Conservation (phyloP, 148 eudicot genomes). For the Rheum nobile region DNA sequence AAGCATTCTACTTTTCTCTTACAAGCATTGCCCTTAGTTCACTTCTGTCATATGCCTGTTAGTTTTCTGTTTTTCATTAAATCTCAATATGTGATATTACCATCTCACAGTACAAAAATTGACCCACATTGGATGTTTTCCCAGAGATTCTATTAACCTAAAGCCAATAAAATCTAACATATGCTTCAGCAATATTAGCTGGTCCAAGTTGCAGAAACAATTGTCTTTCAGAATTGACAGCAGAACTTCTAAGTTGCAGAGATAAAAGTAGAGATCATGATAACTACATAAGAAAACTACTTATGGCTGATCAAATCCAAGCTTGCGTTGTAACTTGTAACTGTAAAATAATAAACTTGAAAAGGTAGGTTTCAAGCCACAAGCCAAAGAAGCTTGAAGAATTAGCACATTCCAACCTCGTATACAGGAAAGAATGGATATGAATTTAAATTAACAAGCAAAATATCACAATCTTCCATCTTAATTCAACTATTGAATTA, state of each 20-base stretch:
- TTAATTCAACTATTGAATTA: background rate
- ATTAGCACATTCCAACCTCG: background rate
- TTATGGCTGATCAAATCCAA: background rate
- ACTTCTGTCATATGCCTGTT: background rate
- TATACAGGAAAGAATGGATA: background rate
- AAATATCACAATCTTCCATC: background rate
- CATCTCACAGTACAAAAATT: background rate
- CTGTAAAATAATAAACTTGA: background rate
- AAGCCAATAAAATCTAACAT: background rate
- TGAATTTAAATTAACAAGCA: background rate
- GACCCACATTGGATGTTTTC: background rate
- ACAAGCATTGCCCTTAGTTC: background rate
- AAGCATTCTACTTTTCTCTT: background rate
- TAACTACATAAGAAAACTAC: background rate
- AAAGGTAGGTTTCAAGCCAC: background rate
- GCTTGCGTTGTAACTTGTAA: background rate
- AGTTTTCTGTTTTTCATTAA: background rate
- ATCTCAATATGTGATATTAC: background rate
- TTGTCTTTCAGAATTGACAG: background rate
- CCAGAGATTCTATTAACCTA: background rate
- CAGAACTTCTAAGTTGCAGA: background rate
- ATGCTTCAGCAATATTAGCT: background rate
- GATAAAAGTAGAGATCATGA: too few species aligned
- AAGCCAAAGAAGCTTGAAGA: background rate
- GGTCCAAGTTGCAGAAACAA: background rate